A percentile compares a stretch with the other conserved stretches of the same genome.
Evolutionary conservation across 495 filamentous ascomycete genomes (phyloP).

Genomic region (Melanomma pulvis-pyrius): DNA sequence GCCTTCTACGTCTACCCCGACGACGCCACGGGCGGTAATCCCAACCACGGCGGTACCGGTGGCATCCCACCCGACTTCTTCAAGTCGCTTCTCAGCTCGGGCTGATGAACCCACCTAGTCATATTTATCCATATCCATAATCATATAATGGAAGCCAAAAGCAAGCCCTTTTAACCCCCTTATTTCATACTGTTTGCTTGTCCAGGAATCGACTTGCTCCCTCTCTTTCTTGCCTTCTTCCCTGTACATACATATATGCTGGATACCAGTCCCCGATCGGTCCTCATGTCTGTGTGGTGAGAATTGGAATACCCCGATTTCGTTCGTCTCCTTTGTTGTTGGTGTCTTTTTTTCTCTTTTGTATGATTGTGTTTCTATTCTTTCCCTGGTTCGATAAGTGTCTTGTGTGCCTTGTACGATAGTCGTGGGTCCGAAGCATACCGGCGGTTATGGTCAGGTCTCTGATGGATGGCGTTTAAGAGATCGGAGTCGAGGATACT

Average conservation of each 20-base stretch:
- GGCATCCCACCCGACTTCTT: slow-evolving; percentile 27
- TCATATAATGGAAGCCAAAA: background rate
- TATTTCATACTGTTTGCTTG: background rate
- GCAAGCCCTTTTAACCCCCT: background rate
- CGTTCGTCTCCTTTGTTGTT: background rate
- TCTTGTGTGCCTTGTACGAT: background rate
- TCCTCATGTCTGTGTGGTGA: background rate
- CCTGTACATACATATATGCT: slow-evolving; percentile 2
- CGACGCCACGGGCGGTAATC: slow-evolving; percentile 45
- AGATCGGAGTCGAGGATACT: too few relatives aligned
- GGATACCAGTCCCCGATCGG: background rate
- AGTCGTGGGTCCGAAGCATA: background rate
- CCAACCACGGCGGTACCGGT: slow-evolving; percentile 50
- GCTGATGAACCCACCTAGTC: background rate
- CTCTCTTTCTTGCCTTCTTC: background rate
- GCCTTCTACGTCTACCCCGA: slow-evolving; percentile 91
- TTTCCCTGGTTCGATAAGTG: background rate
- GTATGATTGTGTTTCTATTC: background rate
- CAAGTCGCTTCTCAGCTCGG: slow-evolving; percentile 4
- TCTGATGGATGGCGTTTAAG: background rate
- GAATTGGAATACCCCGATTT: background rate
- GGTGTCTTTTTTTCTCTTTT: background rate
- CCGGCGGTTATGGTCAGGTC: background rate
- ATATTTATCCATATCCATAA: background rate
- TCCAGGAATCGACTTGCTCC: background rate